phyloP scores from a whole-genome alignment of 1,284 basidiomycete genomes.

The Ganoderma resinaceum region DNA sequence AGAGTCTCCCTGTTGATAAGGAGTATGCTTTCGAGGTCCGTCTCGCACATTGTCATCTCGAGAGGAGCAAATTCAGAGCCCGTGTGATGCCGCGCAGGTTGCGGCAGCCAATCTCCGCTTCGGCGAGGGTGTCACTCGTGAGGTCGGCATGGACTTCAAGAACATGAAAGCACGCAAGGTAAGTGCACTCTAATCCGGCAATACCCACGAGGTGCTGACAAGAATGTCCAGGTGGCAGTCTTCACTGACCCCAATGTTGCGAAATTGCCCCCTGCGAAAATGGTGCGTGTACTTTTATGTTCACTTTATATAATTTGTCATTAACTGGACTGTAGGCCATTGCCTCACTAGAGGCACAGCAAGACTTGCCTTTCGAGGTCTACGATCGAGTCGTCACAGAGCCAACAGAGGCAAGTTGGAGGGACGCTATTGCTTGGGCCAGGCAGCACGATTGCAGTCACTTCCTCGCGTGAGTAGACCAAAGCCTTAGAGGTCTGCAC shows the following conservation, averaged over 20 bases:
- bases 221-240: conserved; percentile 77
- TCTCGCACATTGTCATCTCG: conserved; percentile 2
- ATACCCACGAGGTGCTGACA: conserved; percentile 23
- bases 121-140: conserved; percentile 87
- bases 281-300: conserved; percentile 51
- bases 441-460: conserved; percentile 89
- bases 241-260: conserved; percentile 92
- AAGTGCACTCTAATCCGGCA: conserved; percentile 4
- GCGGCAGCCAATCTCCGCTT: conserved; percentile 92
- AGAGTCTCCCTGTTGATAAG: conserved; percentile 66
- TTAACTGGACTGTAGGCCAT: conserved; percentile 59
- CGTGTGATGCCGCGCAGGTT: conserved; percentile 59
- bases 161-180: conserved; percentile 89
- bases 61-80: too few species aligned
- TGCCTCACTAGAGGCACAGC: conserved; percentile 75
- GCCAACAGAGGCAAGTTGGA: conserved; percentile 91
- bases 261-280: conserved; percentile 84
- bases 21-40: conserved; percentile 96
- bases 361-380: conserved; percentile 82
- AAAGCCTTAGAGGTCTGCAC: conserved; percentile 6
- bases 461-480: conserved; percentile 79
- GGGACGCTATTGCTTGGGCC: conserved; percentile 89
- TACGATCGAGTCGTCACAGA: conserved; percentile 89
- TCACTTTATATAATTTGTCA: background rate
- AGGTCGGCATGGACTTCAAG: conserved; percentile 94